These are phyloP conservation scores for Chaetomium strumarium DNA, from an alignment of 2,329 filamentous ascomycete genomes.

Conservation along the genomic window DNA sequence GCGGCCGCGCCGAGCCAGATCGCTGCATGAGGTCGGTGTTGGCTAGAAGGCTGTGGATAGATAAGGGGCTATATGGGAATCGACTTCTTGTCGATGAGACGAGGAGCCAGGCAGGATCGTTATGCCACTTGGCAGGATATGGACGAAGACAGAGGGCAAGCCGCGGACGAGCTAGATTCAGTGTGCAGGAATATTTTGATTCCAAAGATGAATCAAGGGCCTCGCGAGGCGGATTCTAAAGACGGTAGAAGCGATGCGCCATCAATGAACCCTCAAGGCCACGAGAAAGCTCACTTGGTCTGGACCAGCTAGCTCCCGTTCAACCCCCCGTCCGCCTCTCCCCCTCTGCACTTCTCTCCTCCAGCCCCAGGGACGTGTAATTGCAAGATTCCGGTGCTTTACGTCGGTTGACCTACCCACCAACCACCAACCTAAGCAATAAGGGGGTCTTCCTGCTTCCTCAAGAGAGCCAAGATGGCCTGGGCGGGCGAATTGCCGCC, in stretches of 20 bases:
- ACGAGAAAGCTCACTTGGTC: background rate
- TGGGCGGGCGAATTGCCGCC: constrained; percentile 80
- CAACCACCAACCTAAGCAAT: constrained; percentile 29
- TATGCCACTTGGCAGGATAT: background rate
- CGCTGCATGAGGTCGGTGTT: background rate
- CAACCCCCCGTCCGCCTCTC: background rate
- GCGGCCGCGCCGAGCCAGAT: constrained; percentile 10
- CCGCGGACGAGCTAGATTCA: constrained; percentile 4
- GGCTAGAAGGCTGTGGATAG: background rate
- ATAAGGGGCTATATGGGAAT: background rate
- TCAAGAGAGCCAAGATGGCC: constrained; percentile 64
- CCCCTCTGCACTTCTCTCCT: too few relatives aligned
- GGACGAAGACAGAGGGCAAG: background rate
- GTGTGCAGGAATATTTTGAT: constrained; percentile 17
- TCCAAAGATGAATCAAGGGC: background rate
- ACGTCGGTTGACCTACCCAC: background rate
- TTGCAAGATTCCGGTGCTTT: background rate
- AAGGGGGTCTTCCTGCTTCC: constrained; percentile 51
- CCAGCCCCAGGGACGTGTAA: background rate
- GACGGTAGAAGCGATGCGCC: background rate
- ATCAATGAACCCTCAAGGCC: background rate
- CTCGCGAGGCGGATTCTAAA: constrained; percentile 1
- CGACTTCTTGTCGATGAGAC: background rate
- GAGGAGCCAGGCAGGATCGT: background rate
- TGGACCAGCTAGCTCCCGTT: constrained; percentile 4